Evolutionary conservation across 2,329 filamentous ascomycete species (phyloP).

Genomic region (Westerdykella sp.): DNA sequence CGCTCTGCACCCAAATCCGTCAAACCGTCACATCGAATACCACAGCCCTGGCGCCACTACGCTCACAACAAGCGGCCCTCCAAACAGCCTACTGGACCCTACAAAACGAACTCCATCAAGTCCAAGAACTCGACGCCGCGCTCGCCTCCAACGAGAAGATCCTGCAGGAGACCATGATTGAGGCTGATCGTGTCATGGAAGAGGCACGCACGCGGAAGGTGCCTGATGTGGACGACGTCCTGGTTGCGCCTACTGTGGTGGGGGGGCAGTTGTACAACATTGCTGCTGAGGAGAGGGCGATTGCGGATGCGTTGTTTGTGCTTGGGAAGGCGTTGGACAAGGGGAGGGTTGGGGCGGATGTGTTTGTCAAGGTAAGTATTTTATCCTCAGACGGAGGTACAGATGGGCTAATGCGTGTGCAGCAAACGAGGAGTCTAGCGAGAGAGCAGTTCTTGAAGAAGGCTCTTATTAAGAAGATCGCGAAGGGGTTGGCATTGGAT

Average conservation of each 20-base stretch:
- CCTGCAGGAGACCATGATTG: constrained; percentile 67
- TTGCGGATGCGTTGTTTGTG: constrained; percentile 81
- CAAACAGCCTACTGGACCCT: constrained; percentile 61
- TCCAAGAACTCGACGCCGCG: constrained; percentile 64
- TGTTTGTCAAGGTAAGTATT: constrained; percentile 62
- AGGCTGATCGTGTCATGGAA: constrained; percentile 72
- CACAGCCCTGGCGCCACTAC: constrained; percentile 66
- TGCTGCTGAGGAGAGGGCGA: constrained; percentile 79
- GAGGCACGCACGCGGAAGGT: constrained; percentile 62
- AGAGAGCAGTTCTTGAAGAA: constrained; percentile 81
- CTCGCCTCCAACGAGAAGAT: constrained; percentile 73
- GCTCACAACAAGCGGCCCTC: constrained; percentile 74
- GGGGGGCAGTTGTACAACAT: constrained; percentile 86
- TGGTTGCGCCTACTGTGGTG: constrained; percentile 91
- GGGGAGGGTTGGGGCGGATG: constrained; percentile 63
- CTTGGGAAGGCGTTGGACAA: constrained; percentile 68
- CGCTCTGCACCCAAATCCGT: constrained; percentile 63
- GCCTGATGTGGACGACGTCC: constrained; percentile 78
- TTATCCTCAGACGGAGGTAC: neutral
- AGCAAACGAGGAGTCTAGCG: constrained; percentile 62
- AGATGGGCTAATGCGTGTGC: constrained; percentile 7
- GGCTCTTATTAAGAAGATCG: constrained; percentile 72
- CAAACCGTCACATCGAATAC: constrained; percentile 65
- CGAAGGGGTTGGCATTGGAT: constrained; percentile 64
- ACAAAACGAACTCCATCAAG: constrained; percentile 64